Evolutionary conservation across 2,329 filamentous ascomycete genomes (phyloP), one percentile per base, ranked within the genome.

Genomic region (Pyrenophora teres): DNA sequence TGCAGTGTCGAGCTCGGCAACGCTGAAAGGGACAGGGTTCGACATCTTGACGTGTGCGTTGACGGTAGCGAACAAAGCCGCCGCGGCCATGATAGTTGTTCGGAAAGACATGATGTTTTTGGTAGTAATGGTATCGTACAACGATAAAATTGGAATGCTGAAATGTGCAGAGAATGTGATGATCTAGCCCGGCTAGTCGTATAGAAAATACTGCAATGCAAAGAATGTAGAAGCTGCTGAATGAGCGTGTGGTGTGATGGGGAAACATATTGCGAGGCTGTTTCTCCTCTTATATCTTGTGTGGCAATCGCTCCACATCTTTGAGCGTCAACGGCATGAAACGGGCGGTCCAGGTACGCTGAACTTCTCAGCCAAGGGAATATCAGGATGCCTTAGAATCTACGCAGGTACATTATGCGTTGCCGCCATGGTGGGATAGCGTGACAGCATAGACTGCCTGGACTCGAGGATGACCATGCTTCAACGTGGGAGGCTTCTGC

Each of bases 11-110:
- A 82, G 73, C 31, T 74, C 71, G 39, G 64, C 76, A 63, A 61
- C 76, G 65, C 63, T 85, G 90, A 57, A 74, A 0, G 90, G 90
- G 1, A 80, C 73, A 0, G 93, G 92, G 2, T 75, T 78, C 43
- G 65, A 74, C 82, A 97, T 88, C 35, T 83, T 77, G 77, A 97
- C 87, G 71, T 97, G 93, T 32, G 88, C 89, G 49, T 83, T 82
- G 64, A 79, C 82, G 40, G n/a, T n/a, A n/a, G n/a, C 80, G 65
- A 90, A 15, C 37, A 78, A 70, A 31, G 84, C 58, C n/a, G 65
- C 78, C 32, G 81, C 67, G 61, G 77, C 79, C 64, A n/a, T n/a
- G n/a, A n/a, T n/a, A n/a, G n/a, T n/a, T n/a, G n/a, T n/a, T n/a
- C 68, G 84, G 83, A 65, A 74, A 83, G 78, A 77, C 71, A 76